Evolutionary conservation across 1,139 yeast genomes (phyloP).

Genomic region (Pichia sp.): DNA sequence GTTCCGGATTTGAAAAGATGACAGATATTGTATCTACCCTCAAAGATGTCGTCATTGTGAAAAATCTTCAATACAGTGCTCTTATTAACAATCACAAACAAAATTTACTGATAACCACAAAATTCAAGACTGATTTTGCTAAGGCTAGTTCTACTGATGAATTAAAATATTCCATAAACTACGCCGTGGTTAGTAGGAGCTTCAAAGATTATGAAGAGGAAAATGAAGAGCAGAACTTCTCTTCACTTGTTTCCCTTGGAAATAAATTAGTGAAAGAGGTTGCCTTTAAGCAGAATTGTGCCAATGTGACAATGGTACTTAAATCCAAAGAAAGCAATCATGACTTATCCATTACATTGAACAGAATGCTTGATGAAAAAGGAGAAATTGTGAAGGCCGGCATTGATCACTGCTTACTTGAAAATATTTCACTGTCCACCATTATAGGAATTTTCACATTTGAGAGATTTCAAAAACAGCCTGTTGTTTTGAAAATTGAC

Average conservation of each 20-base stretch:
- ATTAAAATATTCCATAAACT: slow-evolving; percentile 74
- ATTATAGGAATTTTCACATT: slow-evolving; percentile 89
- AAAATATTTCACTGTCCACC: slow-evolving; percentile 35
- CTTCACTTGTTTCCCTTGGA: slow-evolving; percentile 54
- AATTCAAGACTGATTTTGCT: slow-evolving; percentile 62
- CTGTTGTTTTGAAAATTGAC: slow-evolving; percentile 52
- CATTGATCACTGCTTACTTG: slow-evolving; percentile 4
- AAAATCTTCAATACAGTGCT: slow-evolving; percentile 18
- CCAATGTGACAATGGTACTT: slow-evolving; percentile 17
- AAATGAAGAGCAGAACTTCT: slow-evolving; percentile 45
- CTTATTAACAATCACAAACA: slow-evolving; percentile 13
- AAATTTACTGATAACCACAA: slow-evolving; percentile 30
- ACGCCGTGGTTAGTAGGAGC: slow-evolving; percentile 74
- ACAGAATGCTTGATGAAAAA: slow-evolving; percentile 14
- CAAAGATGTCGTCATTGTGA: slow-evolving; percentile 24
- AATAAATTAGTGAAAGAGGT: slow-evolving; percentile 45
- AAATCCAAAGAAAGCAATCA: slow-evolving; percentile 2
- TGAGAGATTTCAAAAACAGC: slow-evolving; percentile 78
- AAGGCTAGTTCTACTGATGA: slow-evolving; percentile 74
- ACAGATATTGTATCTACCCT: neutral
- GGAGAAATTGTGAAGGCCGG: slow-evolving; percentile 10
- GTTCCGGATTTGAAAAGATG: too few relatives aligned
- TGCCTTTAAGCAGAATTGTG: slow-evolving; percentile 19
- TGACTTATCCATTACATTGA: slow-evolving; percentile 1
- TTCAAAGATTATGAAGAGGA: slow-evolving; percentile 48